Evolutionary conservation across 345 rosid species (phyloP), one percentile per base, ranked within the genome.

Genomic region (Iberis pinnata): DNA sequence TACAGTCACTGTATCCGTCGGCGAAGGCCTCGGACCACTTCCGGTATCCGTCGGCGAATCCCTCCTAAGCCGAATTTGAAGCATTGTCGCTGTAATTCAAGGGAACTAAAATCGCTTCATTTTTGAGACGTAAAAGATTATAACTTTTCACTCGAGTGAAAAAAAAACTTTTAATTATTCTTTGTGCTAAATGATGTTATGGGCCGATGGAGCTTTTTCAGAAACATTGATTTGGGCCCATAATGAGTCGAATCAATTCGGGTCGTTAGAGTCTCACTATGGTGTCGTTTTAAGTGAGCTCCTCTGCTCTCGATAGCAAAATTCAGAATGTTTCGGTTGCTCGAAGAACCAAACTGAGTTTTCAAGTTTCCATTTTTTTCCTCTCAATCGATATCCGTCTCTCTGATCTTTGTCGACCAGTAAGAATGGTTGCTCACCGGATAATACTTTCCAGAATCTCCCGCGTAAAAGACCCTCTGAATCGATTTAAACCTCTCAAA

Each of bases 1-100:
- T 20, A 88, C 99, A 4, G 95, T 92, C 22, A 92, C 99, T 3
- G 80, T 78, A 15, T 92, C 97, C 18, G 60, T 73, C 3, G 78
- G 82, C 17, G 70, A 63, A 6, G 86, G 80, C 73, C 84, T 83
- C 43, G 42, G 61, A 43, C 67, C 75, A 17, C 62, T 78, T 15
- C 85, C 76, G 16, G 67, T 67, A 4, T 82, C 95, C 12, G 78
- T 60, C 4, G 89, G 68, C 0, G 86, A 81, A 51, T 57, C 76
- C 58, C 80, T 83, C 65, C 70, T 75, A 5, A 88, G 83, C 55
- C 95, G 73, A 60, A 92, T 92, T 64, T 85, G 95, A 60, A 88
- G 85, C 97, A 88, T 88, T 58, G n/a, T 61, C 67, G 25, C 57
- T 68, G 52, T 42, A 32, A 44, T 8, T 8, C 7, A 22, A 17